Evolutionary conservation across 805 yeast genomes (phyloP).

Genomic region (Ogataea trehaloabstinens): DNA sequence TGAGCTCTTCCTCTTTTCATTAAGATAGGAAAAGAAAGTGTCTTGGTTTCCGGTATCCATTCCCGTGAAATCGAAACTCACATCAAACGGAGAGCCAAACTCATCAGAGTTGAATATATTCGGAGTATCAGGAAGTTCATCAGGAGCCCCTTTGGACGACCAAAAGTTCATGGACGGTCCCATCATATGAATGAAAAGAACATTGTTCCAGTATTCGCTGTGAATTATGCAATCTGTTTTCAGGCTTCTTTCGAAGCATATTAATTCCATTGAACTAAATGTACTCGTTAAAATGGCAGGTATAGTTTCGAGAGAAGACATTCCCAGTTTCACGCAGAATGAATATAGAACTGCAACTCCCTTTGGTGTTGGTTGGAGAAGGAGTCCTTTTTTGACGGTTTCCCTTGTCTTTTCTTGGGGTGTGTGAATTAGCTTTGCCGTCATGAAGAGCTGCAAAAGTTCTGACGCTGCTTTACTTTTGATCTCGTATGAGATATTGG

Average conservation of each 20-base stretch:
- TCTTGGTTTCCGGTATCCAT: slow-evolving; percentile 11
- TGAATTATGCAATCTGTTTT: slow-evolving; percentile 56
- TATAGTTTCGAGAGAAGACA: slow-evolving; percentile 31
- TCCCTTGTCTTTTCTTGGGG: slow-evolving; percentile 71
- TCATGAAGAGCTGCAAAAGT: slow-evolving; percentile 51
- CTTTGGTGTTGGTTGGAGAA: slow-evolving; percentile 86
- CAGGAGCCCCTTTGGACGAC: slow-evolving; percentile 55
- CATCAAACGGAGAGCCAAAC: slow-evolving; percentile 12
- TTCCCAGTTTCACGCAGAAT: slow-evolving; percentile 58
- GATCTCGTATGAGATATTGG: slow-evolving; percentile 54
- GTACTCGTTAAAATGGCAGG: slow-evolving; percentile 41
- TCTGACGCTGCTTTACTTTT: slow-evolving; percentile 45
- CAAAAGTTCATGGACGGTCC: slow-evolving; percentile 72
- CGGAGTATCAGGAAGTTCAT: slow-evolving; percentile 39
- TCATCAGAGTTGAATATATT: slow-evolving; percentile 13
- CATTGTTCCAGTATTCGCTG: slow-evolving; percentile 61
- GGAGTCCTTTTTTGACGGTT: slow-evolving; percentile 39
- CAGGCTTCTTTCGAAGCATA: slow-evolving; percentile 63
- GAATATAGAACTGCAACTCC: slow-evolving; percentile 71
- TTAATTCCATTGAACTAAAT: slow-evolving; percentile 70
- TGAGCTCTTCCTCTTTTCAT: slow-evolving; percentile 16
- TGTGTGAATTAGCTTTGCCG: slow-evolving; percentile 64
- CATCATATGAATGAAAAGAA: slow-evolving; percentile 58
- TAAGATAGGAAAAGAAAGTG: slow-evolving; percentile 22
- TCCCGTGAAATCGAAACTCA: slow-evolving; percentile 8